phyloP scores from a whole-genome alignment of 2,329 filamentous ascomycete species.

The Diaporthe helianthi region DNA sequence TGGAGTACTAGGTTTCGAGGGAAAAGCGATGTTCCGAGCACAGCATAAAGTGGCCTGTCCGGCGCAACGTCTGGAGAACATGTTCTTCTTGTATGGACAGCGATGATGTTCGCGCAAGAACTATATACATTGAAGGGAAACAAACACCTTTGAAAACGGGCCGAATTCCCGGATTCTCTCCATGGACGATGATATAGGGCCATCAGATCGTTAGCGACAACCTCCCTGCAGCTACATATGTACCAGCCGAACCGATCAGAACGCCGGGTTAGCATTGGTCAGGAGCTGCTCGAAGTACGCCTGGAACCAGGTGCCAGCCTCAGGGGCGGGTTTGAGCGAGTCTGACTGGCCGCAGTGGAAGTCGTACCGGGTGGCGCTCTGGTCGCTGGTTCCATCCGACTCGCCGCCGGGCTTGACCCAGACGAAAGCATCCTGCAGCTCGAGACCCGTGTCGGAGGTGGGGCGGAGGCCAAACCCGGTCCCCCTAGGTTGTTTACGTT shows the following conservation, averaged over 20 bases:
- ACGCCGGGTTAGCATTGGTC: slow-evolving; percentile 62
- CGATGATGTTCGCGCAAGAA: slow-evolving; percentile 9
- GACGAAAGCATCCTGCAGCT: slow-evolving; percentile 69
- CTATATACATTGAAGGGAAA: slow-evolving; percentile 32
- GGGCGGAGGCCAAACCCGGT: slow-evolving; percentile 72
- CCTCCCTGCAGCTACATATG: neutral
- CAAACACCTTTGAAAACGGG: neutral
- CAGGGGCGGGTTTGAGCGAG: slow-evolving; percentile 69
- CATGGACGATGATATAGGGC: slow-evolving; percentile 21
- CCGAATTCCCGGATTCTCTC: neutral
- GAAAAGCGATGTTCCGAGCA: neutral
- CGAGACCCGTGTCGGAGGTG: slow-evolving; percentile 65
- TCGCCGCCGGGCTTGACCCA: slow-evolving; percentile 74
- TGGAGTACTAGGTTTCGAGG: too few species aligned
- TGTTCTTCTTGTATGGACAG: slow-evolving; percentile 26
- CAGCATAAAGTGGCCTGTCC: too few species aligned
- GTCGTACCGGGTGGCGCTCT: slow-evolving; percentile 58
- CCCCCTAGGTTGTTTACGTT: slow-evolving; percentile 44
- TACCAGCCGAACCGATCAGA: slow-evolving; percentile 41
- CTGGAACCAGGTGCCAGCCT: slow-evolving; percentile 74
- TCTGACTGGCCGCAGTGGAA: slow-evolving; percentile 58
- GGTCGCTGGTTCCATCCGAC: slow-evolving; percentile 60
- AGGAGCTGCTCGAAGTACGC: slow-evolving; percentile 65
- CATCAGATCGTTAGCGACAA: neutral
- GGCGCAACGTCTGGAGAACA: neutral